Conservation (phyloP, 768 basidiomycete genomes). For the Trametes cingulata region DNA sequence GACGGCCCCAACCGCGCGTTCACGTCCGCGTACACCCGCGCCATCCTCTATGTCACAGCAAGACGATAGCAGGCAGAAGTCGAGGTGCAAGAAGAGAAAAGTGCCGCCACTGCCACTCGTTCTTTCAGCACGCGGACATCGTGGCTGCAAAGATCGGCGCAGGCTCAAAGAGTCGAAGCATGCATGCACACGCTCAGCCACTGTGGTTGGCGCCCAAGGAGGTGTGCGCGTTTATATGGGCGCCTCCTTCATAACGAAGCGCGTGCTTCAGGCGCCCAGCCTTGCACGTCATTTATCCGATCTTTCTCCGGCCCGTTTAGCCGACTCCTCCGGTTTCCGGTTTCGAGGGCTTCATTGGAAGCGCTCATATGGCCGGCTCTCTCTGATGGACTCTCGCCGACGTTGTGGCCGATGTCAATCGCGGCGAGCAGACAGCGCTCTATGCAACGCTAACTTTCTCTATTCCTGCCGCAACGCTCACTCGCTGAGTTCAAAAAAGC, state of each 20-base stretch:
- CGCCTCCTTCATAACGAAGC: no score
- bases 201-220: not conserved
- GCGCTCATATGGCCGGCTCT: no score
- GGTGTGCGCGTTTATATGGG: not conserved
- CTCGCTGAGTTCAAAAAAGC: no score
- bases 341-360: no score
- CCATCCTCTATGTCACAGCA: conserved; percentile 43
- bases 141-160: conserved; percentile 18
- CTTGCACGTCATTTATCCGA: no score
- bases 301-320: not conserved
- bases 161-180: conserved; percentile 1
- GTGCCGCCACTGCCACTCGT: conserved; percentile 1
- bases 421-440: no score
- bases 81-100: conserved; percentile 7
- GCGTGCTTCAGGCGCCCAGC: not conserved
- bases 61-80: not conserved
- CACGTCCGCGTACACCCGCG: conserved; percentile 86
- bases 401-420: not conserved
- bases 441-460: no score
- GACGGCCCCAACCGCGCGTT: conserved; percentile 82
- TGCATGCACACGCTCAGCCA: not conserved
- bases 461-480: no score
- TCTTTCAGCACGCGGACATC: conserved; percentile 19
- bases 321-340: not conserved
- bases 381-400: no score